Evolutionary conservation across 2,329 filamentous ascomycete genomes (phyloP), one percentile per base, ranked within the genome.

Genomic region (Thelonectria blattea): DNA sequence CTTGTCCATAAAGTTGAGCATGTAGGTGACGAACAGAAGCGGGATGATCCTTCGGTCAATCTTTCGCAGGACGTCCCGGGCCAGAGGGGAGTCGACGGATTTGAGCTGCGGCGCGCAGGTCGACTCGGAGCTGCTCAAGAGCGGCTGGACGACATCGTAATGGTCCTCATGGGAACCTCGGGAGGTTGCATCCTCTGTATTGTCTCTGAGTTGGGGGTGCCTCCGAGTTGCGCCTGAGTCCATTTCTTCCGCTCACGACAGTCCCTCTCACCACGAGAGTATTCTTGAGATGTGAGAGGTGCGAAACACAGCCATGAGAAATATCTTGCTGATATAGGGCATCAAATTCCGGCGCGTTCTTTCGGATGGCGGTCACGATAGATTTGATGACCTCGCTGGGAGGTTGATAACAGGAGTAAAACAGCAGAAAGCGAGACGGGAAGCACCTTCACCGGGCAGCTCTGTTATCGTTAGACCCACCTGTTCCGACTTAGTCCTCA

Each of bases 1-100:
- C 68, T 88, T 88, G 71, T 88, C 85, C 78, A 88, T 85, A 58
- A 87, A 87, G 66, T 86, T 85, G 62, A 88, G 71, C 74, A 82
- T 82, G 67, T 88, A 88, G 0, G 82, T 85, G 43, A 82, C 64
- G 61, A 87, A 86, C 10, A 88, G 72, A 11, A 88, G 72, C 0
- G 85, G 84, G 5, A 88, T 80, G 10, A 88, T 73, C 12, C 75
- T 75, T 63, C 73, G 74, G 68, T 88, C 86, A 60, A 88, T 86
- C 71, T 86, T 86, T 24, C 79, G 75, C 52, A 87, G 59, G 3
- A 86, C 78, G 8, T 70, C 73, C 43, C 73, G 75, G 10, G 68
- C 69, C 52, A 66, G 58, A 18, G 63, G 62, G 22, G 22, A 12
- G 12, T 62, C 37, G 24, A 41, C 12, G 2, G 7, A 27, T 18